These are phyloP conservation scores for Mucuna pruriens DNA, from an alignment of 306 rosid genomes.

Conservation along the genomic window DNA sequence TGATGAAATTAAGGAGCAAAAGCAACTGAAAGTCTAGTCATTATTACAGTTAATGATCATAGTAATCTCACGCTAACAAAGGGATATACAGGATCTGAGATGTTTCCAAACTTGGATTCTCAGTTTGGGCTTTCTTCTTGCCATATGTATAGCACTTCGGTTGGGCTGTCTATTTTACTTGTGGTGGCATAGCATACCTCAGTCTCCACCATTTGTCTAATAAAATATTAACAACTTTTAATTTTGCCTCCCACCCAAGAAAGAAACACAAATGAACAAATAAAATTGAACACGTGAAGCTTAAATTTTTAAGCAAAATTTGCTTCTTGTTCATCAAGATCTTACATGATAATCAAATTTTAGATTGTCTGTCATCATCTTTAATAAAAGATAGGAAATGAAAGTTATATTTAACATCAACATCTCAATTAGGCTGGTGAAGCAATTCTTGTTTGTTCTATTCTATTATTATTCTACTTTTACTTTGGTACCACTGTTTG, in stretches of 20 bases:
- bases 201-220: conserved; percentile 61
- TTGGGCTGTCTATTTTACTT: conserved; percentile 68
- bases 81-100: conserved; percentile 33
- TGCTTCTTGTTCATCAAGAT: conserved; percentile 46
- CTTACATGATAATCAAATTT: conserved; percentile 43
- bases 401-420: conserved; percentile 40
- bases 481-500: conserved; percentile 38
- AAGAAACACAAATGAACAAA: conserved; percentile 52
- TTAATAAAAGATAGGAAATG: neutral
- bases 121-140: conserved; percentile 33
- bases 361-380: conserved; percentile 50
- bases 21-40: conserved; percentile 62
- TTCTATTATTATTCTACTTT: conserved; percentile 13
- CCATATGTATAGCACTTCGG: conserved; percentile 55
- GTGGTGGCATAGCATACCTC: conserved; percentile 72
- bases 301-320: conserved; percentile 47
- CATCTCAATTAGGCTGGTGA: conserved; percentile 42
- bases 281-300: conserved; percentile 45
- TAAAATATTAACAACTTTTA: conserved; percentile 49
- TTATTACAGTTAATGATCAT: conserved; percentile 55
- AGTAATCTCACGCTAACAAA: conserved; percentile 40
- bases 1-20: conserved; percentile 63
- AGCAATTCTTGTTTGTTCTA: conserved; percentile 12
- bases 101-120: conserved; percentile 29
- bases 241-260: conserved; percentile 71